Evolutionary conservation across 805 yeast species (phyloP).

Genomic region (Starmerella floricola): DNA sequence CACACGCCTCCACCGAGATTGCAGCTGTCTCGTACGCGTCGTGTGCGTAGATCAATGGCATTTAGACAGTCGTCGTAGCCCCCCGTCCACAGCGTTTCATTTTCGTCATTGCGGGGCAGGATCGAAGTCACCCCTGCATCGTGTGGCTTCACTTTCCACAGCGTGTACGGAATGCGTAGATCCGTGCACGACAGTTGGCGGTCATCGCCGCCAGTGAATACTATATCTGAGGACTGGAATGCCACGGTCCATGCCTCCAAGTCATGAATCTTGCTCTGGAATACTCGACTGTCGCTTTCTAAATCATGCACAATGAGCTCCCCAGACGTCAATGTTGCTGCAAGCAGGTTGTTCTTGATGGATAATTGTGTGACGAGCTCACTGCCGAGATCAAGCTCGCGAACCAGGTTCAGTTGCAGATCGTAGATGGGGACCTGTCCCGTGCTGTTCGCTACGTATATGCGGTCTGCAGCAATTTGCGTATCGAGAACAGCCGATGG

Average conservation of each 20-base stretch:
- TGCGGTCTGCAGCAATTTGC: slow-evolving; percentile 38
- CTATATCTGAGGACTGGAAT: slow-evolving; percentile 38
- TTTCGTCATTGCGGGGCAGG: slow-evolving; percentile 33
- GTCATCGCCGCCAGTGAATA: slow-evolving; percentile 85
- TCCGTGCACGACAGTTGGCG: slow-evolving; percentile 65
- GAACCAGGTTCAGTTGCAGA: slow-evolving; percentile 21
- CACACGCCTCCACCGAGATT: slow-evolving; percentile 91
- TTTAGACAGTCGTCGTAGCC: slow-evolving; percentile 78
- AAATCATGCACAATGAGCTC: slow-evolving; percentile 36
- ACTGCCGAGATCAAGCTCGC: slow-evolving; percentile 37
- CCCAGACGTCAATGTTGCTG: slow-evolving; percentile 62
- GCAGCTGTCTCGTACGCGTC: slow-evolving; percentile 32
- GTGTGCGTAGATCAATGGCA: slow-evolving; percentile 52
- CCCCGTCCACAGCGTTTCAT: slow-evolving; percentile 59
- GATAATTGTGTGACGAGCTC: slow-evolving; percentile 45
- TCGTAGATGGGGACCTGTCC: slow-evolving; percentile 65
- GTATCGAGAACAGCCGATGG: slow-evolving; percentile 57
- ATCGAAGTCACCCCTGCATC: slow-evolving; percentile 87
- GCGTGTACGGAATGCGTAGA: slow-evolving; percentile 30
- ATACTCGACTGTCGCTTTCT: not conserved
- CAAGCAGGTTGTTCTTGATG: slow-evolving; percentile 27
- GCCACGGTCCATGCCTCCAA: slow-evolving; percentile 85
- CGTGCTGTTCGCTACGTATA: slow-evolving; percentile 57
- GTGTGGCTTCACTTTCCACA: slow-evolving; percentile 43
- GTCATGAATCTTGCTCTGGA: slow-evolving; percentile 37